A percentile compares a stretch with the other conserved stretches of the same genome.
Evolutionary conservation across 2,329 filamentous ascomycete species (phyloP).

Genomic region (Cucurbitaria berberidis): DNA sequence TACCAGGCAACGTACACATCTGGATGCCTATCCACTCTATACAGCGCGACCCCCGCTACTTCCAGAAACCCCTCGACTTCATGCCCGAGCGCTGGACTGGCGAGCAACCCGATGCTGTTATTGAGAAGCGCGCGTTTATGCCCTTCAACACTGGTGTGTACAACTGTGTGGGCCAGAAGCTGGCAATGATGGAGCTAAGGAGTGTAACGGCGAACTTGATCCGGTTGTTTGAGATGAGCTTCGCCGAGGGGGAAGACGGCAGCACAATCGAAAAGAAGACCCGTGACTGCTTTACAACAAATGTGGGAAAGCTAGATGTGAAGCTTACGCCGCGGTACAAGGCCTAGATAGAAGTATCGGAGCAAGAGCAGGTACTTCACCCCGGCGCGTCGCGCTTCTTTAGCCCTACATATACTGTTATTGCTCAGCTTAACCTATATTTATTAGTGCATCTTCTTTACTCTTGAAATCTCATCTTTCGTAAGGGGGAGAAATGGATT

Average conservation of each 20-base stretch:
- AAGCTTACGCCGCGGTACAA: slow-evolving; percentile 24
- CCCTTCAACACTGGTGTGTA: slow-evolving; percentile 72
- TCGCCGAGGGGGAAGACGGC: slow-evolving; percentile 37
- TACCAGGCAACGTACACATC: slow-evolving; percentile 38
- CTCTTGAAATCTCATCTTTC: too few relatives aligned
- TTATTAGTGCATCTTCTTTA: too few relatives aligned
- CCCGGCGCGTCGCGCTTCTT: too few relatives aligned
- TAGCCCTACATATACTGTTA: too few relatives aligned
- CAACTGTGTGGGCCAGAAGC: slow-evolving; percentile 73
- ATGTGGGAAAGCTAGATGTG: slow-evolving; percentile 40
- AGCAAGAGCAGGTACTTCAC: too few relatives aligned
- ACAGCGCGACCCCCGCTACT: slow-evolving; percentile 39
- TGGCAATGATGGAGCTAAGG: slow-evolving; percentile 70
- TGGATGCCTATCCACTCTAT: slow-evolving; percentile 41
- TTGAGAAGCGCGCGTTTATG: slow-evolving; percentile 66
- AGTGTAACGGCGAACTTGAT: slow-evolving; percentile 66
- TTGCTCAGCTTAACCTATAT: too few relatives aligned
- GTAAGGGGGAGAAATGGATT: too few relatives aligned
- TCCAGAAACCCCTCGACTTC: slow-evolving; percentile 29
- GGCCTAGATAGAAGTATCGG: too few relatives aligned
- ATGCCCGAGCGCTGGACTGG: slow-evolving; percentile 42
- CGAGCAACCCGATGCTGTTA: slow-evolving; percentile 25
- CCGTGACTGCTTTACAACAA: slow-evolving; percentile 38
- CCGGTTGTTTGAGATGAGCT: slow-evolving; percentile 63
- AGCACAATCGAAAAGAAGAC: slow-evolving; percentile 25